These are phyloP conservation scores for Albugo candida DNA, from an alignment of 352 stramenopile species.

Conservation along the genomic window DNA sequence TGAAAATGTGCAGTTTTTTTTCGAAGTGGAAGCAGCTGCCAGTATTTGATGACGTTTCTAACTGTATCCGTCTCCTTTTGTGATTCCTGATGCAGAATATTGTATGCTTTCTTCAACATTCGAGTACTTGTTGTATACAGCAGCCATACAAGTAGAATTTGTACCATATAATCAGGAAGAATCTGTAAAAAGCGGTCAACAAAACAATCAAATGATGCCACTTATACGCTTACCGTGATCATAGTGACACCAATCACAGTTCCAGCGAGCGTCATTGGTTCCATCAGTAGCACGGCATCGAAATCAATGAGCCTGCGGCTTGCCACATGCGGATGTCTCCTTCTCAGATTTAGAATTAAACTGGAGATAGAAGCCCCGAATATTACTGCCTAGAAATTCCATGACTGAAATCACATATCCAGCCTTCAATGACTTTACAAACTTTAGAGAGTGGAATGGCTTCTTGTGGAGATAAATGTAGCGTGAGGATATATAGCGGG, in stretches of 20 bases:
- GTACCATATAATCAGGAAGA: constrained; percentile 72
- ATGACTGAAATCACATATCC: not conserved
- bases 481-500: constrained; percentile 57
- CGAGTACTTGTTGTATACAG: constrained; percentile 45
- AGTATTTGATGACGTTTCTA: constrained; percentile 34
- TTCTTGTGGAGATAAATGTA: constrained; percentile 53
- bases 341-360: constrained; percentile 45
- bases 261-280: constrained; percentile 68
- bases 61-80: constrained; percentile 24
- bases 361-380: constrained; percentile 60
- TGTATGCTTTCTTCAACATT: constrained; percentile 43
- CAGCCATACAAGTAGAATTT: constrained; percentile 51
- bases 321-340: constrained; percentile 36
- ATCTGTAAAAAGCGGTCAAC: constrained; percentile 3
- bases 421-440: not conserved
- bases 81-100: constrained; percentile 46
- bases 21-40: constrained; percentile 38
- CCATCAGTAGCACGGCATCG: constrained; percentile 68
- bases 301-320: constrained; percentile 60
- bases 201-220: not conserved
- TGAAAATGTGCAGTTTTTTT: constrained; percentile 56
- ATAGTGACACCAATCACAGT: constrained; percentile 77
- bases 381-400: constrained; percentile 24
- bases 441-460: constrained; percentile 64
- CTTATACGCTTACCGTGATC: constrained; percentile 24